Conservation (phyloP, 208 protist species). For the Acanthamoeba royreba region DNA sequence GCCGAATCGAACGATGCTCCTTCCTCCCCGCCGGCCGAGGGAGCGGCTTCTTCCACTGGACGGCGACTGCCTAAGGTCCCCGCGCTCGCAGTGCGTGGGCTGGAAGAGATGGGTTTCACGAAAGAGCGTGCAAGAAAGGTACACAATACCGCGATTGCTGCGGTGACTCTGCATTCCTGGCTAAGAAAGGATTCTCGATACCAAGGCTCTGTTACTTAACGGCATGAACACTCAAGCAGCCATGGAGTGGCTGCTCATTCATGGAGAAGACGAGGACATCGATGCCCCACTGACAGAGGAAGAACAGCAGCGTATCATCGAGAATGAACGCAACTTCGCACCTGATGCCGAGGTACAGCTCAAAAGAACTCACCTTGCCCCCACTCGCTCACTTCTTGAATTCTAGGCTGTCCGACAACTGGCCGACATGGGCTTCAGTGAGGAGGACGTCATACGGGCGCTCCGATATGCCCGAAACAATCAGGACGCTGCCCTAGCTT, state of each 20-base stretch:
- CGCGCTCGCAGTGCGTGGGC: not conserved
- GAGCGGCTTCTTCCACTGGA: not conserved
- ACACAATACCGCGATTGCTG: not conserved
- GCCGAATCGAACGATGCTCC: not conserved
- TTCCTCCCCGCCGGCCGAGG: not conserved
- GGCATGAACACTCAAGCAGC: slow-evolving; percentile 16
- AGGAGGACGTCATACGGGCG: not conserved
- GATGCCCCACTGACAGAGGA: not conserved
- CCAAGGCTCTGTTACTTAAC: not conserved
- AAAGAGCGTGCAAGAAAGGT: not conserved
- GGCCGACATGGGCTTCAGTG: slow-evolving; percentile 9
- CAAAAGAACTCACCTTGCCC: not conserved
- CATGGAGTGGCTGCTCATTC: slow-evolving; percentile 38
- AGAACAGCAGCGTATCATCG: not conserved
- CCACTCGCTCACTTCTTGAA: not conserved
- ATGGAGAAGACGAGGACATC: slow-evolving; percentile 23
- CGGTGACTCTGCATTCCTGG: not conserved
- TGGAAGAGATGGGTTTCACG: slow-evolving; percentile 10
- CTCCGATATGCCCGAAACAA: not conserved
- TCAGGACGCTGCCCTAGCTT: not conserved
- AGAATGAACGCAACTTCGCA: not conserved
- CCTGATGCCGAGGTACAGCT: not conserved
- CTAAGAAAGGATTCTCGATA: too few species aligned
- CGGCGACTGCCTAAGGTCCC: not conserved
- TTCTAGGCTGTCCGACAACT: not conserved